These are phyloP conservation scores for Penicillium crystallinum DNA, from an alignment of 495 filamentous ascomycete genomes.

Conservation along the genomic window DNA sequence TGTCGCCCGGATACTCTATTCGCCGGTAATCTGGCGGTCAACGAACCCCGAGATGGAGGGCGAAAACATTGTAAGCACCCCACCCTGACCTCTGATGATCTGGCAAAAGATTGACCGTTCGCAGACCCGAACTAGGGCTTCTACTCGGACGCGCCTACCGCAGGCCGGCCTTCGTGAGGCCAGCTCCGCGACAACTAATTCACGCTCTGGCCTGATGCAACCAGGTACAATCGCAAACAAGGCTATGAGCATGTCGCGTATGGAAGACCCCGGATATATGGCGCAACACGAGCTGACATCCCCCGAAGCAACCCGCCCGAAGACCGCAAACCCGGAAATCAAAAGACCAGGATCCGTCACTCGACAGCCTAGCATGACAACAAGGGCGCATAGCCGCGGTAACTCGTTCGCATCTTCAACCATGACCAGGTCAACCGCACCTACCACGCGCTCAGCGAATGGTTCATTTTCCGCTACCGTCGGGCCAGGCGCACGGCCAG, in stretches of 20 bases:
- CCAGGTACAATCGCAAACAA: slow-evolving; percentile 45
- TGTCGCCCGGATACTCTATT: slow-evolving; percentile 23
- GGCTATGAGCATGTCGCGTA: slow-evolving; percentile 30
- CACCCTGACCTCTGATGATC: neutral
- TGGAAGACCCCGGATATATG: slow-evolving; percentile 1
- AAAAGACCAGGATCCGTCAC: slow-evolving; percentile 33
- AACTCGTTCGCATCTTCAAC: slow-evolving; percentile 43
- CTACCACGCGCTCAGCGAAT: slow-evolving; percentile 45
- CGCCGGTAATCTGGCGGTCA: slow-evolving; percentile 25
- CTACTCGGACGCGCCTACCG: slow-evolving; percentile 34
- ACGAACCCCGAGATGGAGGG: slow-evolving; percentile 31
- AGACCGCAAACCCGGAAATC: slow-evolving; percentile 43
- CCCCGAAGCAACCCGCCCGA: slow-evolving; percentile 55
- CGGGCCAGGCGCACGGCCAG: slow-evolving; percentile 48
- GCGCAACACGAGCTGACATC: slow-evolving; percentile 28
- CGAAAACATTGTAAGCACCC: slow-evolving; percentile 30
- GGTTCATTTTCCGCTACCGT: slow-evolving; percentile 52
- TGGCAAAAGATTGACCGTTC: neutral
- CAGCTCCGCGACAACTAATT: slow-evolving; percentile 63
- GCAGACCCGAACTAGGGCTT: slow-evolving; percentile 26
- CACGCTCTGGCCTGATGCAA: slow-evolving; percentile 50
- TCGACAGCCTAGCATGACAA: slow-evolving; percentile 28
- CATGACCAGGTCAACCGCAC: slow-evolving; percentile 39
- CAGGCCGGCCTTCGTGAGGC: slow-evolving; percentile 47
- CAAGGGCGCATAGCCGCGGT: slow-evolving; percentile 35